These are phyloP conservation scores for Xylaria digitata DNA, from an alignment of 2,329 filamentous ascomycete genomes.

Conservation along the genomic window DNA sequence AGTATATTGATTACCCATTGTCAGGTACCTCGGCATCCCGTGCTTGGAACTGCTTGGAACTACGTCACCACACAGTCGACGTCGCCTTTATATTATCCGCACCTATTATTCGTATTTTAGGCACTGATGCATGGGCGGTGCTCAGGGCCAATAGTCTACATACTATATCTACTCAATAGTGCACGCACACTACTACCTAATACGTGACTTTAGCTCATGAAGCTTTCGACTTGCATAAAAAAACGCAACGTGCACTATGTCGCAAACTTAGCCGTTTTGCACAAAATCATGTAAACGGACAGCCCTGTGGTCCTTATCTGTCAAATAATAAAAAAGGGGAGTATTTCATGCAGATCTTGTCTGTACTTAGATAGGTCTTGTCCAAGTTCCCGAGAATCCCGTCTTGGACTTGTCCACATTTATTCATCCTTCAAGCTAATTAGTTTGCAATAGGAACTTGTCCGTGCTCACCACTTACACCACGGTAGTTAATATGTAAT, in stretches of 20 bases:
- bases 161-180: too few species aligned
- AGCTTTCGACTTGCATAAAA: neutral
- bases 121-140: neutral
- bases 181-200: neutral
- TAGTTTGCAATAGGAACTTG: neutral
- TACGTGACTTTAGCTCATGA: neutral
- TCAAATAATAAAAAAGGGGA: neutral
- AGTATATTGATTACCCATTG: neutral
- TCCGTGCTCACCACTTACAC: too few species aligned
- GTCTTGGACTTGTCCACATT: slow-evolving; percentile 1
- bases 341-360: slow-evolving; percentile 16
- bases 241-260: neutral
- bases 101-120: neutral
- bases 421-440: neutral
- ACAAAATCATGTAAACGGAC: slow-evolving; percentile 3
- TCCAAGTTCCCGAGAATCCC: neutral
- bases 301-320: neutral
- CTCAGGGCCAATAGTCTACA: neutral
- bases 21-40: neutral
- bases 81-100: neutral
- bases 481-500: too few species aligned
- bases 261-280: neutral
- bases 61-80: slow-evolving; percentile 20
- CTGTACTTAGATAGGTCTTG: neutral
- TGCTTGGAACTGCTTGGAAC: neutral